Conservation (phyloP, 2,329 filamentous ascomycete genomes). For the Taxawa tesnikishii region DNA sequence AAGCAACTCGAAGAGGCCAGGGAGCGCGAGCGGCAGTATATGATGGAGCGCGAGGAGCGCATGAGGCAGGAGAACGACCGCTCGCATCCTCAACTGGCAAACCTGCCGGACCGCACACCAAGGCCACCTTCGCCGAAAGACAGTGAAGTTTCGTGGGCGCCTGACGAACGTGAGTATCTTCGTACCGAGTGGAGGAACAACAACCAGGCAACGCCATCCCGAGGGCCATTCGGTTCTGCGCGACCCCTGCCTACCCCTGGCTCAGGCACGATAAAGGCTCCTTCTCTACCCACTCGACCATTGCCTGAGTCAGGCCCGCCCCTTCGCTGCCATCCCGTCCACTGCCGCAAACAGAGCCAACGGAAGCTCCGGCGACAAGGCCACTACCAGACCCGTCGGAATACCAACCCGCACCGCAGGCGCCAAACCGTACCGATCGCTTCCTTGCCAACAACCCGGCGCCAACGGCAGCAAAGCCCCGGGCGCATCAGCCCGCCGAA, state of each 20-base stretch:
- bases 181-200: conserved; percentile 42
- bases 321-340: conserved; percentile 11
- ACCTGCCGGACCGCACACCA: conserved; percentile 3
- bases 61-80: conserved; percentile 23
- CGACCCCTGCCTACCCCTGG: conserved; percentile 17
- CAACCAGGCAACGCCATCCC: conserved; percentile 13
- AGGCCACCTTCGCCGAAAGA: conserved; percentile 26
- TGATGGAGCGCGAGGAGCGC: conserved; percentile 45
- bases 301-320: conserved; percentile 12
- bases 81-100: conserved; percentile 11
- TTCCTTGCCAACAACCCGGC: conserved; percentile 45
- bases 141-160: conserved; percentile 53
- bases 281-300: conserved; percentile 31
- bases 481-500: conserved; percentile 33
- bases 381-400: conserved; percentile 31
- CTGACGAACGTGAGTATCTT: conserved; percentile 52
- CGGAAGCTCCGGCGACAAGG: conserved; percentile 4
- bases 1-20: conserved; percentile 55
- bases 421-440: conserved; percentile 41
- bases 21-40: conserved; percentile 53
- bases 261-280: conserved; percentile 27
- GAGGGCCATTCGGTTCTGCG: conserved; percentile 17
- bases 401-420: conserved; percentile 11
- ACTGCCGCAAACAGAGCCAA: neutral
- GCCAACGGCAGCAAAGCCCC: conserved; percentile 26